These are phyloP conservation scores for Pittosporum tobira DNA, from an alignment of 129 eudicot species.

Conservation along the genomic window DNA sequence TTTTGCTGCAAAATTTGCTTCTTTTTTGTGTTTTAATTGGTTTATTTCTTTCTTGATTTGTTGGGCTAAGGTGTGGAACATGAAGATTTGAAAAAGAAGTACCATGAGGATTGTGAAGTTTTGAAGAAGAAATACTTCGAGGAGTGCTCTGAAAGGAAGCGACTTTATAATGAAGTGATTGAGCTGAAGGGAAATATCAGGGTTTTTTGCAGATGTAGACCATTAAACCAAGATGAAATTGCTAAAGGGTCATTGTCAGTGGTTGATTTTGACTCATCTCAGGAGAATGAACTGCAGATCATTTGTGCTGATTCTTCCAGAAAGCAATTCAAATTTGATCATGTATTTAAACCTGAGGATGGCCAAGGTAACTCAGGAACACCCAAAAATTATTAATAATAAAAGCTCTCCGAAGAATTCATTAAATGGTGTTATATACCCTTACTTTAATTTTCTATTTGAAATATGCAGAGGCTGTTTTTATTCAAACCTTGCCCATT, in stretches of 20 bases:
- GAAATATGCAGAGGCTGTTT: slow-evolving; percentile 61
- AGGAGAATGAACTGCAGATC: slow-evolving; percentile 71
- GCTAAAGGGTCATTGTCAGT: slow-evolving; percentile 52
- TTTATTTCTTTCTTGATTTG: slow-evolving; percentile 5
- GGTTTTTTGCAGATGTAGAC: slow-evolving; percentile 93
- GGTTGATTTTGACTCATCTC: slow-evolving; percentile 66
- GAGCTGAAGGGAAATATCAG: slow-evolving; percentile 94
- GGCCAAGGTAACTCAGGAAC: slow-evolving; percentile 55
- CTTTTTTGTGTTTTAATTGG: slow-evolving; percentile 2
- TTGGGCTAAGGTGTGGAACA: slow-evolving; percentile 40
- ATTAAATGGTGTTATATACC: background rate
- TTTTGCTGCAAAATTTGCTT: background rate
- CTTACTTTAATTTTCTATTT: background rate
- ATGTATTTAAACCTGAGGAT: slow-evolving; percentile 75
- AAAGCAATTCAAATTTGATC: slow-evolving; percentile 88
- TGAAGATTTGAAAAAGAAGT: slow-evolving; percentile 56
- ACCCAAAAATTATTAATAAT: background rate
- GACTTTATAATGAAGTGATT: slow-evolving; percentile 82
- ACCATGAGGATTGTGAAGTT: slow-evolving; percentile 47
- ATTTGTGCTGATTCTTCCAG: slow-evolving; percentile 59
- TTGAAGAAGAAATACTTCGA: slow-evolving; percentile 63
- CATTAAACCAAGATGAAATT: slow-evolving; percentile 63
- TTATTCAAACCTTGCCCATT: slow-evolving; percentile 62
- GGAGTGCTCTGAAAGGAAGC: slow-evolving; percentile 58
- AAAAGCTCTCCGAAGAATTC: background rate